Evolutionary conservation across 352 stramenopile genomes (phyloP), one percentile per base, ranked within the genome.

Genomic region (Phytophthora citricola): DNA sequence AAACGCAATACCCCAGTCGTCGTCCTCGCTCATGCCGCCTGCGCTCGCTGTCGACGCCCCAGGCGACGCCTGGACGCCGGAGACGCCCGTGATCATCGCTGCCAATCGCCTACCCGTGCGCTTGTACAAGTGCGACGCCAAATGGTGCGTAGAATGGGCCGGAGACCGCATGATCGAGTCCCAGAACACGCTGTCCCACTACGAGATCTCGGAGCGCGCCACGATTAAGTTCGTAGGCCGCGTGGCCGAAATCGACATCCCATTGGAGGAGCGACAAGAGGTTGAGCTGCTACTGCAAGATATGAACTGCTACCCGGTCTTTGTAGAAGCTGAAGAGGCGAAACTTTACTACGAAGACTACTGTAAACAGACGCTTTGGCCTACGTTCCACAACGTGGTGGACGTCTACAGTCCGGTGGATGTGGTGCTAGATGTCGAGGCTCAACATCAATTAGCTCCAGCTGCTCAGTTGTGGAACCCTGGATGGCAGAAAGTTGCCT

Each of bases 291-390:
- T 84, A 39, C 77, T 91, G 0, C 68, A 62, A n/a, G 58, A 78
- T 32, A 73, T 89, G 51, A 87, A 89, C 50, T 93, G 85, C 68
- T 92, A 73, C 38, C 83, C 85, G 0, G 81, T 93, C 22, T 91
- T 91, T 51, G 56, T 90, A 8, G 56, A 71, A 4, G 27, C 61
- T 1, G 73, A 87, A 4, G 83, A 91, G 44, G 83, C 81, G 8
- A 83, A 83, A 52, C 58, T 90, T 4, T 90, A 88, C 61, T 94
- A 91, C 47, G 93, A 98, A 76, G 90, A 92, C 46, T 99, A 98
- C 76, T 99, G 97, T 82, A 99, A 99, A 76, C 91, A 97, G 58
- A 90, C 98, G 8, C 87, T 99, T 11, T 99, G 97, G 97, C 95
- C 96, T 6, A 92, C 97, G 31, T 95, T 99, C 67, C 97, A 99